These are phyloP conservation scores for Aspergillus persii DNA, from an alignment of 2,329 filamentous ascomycete genomes.

Conservation along the genomic window DNA sequence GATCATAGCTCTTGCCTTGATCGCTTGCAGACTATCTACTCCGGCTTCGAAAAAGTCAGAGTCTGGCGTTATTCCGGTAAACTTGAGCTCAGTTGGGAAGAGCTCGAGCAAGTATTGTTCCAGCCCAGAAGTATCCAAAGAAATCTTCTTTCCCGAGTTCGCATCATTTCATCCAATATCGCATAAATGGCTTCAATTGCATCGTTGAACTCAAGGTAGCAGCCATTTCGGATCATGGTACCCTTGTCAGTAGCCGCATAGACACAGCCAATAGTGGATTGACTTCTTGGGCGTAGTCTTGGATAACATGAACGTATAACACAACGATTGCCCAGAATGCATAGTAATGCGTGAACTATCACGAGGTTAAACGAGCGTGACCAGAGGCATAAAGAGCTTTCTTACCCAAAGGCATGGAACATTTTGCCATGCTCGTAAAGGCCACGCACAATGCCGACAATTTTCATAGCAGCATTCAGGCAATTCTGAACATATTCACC, in stretches of 20 bases:
- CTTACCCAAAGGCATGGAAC: slow-evolving; percentile 44
- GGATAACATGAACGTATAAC: slow-evolving; percentile 47
- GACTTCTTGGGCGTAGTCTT: slow-evolving; percentile 20
- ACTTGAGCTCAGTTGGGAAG: background rate
- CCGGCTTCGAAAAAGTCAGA: background rate
- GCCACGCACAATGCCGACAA: slow-evolving; percentile 40
- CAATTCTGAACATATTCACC: slow-evolving; percentile 31
- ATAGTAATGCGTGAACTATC: slow-evolving; percentile 39
- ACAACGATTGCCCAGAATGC: slow-evolving; percentile 48
- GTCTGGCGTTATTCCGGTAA: background rate
- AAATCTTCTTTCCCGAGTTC: slow-evolving; percentile 14
- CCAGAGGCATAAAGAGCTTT: slow-evolving; percentile 25
- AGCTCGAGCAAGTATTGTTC: slow-evolving; percentile 15
- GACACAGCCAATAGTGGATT: slow-evolving; percentile 31
- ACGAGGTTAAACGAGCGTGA: background rate
- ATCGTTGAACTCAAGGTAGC: slow-evolving; percentile 48
- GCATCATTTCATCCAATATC: slow-evolving; percentile 13
- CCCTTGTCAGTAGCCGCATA: slow-evolving; percentile 57
- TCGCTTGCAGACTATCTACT: background rate
- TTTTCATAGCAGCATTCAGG: slow-evolving; percentile 41
- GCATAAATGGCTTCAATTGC: slow-evolving; percentile 49
- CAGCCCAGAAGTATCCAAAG: slow-evolving; percentile 19
- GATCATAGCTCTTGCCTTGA: background rate
- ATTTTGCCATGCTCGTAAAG: slow-evolving; percentile 36
- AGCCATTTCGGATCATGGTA: slow-evolving; percentile 52